These are phyloP conservation scores for Scalesia atractyloides DNA, from an alignment of 129 eudicot genomes.

Conservation along the genomic window DNA sequence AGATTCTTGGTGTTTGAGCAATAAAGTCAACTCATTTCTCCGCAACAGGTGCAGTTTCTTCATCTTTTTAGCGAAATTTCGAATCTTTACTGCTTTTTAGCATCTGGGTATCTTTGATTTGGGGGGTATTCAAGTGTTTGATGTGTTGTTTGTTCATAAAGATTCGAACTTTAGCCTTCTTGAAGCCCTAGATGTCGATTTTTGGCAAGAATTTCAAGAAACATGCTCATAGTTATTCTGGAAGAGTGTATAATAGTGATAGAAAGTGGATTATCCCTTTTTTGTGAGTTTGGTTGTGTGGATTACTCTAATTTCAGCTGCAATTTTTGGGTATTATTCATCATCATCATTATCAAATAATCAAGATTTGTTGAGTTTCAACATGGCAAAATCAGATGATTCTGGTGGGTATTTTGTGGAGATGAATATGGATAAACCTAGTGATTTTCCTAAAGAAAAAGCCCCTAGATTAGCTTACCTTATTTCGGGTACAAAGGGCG, in stretches of 20 bases:
- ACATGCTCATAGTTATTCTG: constrained; percentile 40
- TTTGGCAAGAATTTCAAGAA: constrained; percentile 43
- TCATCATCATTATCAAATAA: constrained; percentile 31
- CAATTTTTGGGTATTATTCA: constrained; percentile 35
- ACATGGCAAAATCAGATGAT: constrained; percentile 42
- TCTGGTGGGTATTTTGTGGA: constrained; percentile 66
- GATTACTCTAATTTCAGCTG: constrained; percentile 41
- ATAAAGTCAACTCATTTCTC: constrained; percentile 28
- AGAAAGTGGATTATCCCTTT: constrained; percentile 40
- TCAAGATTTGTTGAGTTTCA: constrained; percentile 47
- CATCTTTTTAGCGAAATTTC: background rate
- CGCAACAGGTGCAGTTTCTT: constrained; percentile 26
- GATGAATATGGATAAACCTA: constrained; percentile 54
- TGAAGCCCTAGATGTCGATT: constrained; percentile 42
- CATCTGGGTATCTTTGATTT: constrained; percentile 19
- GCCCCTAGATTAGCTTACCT: constrained; percentile 94
- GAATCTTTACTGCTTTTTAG: constrained; percentile 15
- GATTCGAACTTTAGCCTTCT: constrained; percentile 6
- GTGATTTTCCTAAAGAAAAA: constrained; percentile 43
- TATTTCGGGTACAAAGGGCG: constrained; percentile 98
- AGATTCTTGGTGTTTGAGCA: constrained; percentile 20
- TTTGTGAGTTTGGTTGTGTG: constrained; percentile 36
- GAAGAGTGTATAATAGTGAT: constrained; percentile 35
- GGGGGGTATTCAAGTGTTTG: constrained; percentile 15
- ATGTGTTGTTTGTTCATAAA: constrained; percentile 26